Evolutionary conservation across 192 early-diverging fungal genomes (phyloP).

Genomic region (Mortierella alpina): DNA sequence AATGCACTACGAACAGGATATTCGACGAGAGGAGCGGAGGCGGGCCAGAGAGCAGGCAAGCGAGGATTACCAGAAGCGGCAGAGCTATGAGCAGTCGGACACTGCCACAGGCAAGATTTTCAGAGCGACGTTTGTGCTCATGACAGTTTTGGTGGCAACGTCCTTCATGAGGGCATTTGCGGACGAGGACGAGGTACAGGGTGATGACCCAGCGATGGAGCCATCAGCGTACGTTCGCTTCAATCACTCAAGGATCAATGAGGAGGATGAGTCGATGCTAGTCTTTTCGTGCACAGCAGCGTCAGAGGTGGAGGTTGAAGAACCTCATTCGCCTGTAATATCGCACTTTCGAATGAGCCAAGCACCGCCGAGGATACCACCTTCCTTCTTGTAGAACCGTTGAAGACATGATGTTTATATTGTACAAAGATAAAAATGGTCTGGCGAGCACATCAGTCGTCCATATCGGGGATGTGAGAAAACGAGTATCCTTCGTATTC

Average conservation of each 20-base stretch:
- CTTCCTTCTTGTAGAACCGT: too few species aligned
- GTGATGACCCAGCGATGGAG: neutral
- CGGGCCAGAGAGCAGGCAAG: conserved; percentile 23
- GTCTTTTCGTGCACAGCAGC: too few species aligned
- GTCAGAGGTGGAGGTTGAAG: too few species aligned
- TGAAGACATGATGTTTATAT: neutral
- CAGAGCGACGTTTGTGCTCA: conserved; percentile 14
- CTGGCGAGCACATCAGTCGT: conserved; percentile 14
- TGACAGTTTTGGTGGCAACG: conserved; percentile 8
- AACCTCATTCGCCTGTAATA: neutral
- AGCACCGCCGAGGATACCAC: too few species aligned
- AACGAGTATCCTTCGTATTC: conserved; percentile 68
- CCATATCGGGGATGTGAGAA: conserved; percentile 58
- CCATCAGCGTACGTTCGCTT: too few species aligned
- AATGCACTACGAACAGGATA: conserved; percentile 49
- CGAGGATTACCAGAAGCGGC: conserved; percentile 2
- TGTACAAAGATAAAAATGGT: neutral
- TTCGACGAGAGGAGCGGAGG: conserved; percentile 27
- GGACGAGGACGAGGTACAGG: conserved; percentile 15
- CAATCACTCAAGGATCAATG: neutral
- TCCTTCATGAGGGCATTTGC: conserved; percentile 32
- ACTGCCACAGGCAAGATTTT: conserved; percentile 1
- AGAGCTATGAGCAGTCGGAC: conserved; percentile 29
- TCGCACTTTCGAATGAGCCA: too few species aligned
- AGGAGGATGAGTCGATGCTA: neutral